These are phyloP conservation scores for Aurinia saxatilis DNA, from an alignment of 345 rosid species.

Conservation along the genomic window DNA sequence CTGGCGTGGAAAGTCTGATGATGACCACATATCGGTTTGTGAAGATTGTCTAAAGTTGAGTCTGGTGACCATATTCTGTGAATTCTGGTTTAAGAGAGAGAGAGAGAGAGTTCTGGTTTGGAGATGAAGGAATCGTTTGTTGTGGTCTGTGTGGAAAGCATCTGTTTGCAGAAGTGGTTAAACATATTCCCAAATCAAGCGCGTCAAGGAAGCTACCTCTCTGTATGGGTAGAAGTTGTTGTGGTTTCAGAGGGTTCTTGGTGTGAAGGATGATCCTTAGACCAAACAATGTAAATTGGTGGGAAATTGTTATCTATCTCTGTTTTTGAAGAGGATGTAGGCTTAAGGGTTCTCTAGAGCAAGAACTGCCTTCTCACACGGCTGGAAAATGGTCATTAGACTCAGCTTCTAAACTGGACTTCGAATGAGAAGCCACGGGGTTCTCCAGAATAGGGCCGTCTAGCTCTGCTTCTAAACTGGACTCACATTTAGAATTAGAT, in stretches of 20 bases:
- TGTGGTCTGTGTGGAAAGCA: neutral
- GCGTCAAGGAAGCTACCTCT: neutral
- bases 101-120: neutral
- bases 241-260: too few relatives aligned
- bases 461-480: neutral
- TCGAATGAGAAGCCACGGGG: neutral
- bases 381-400: neutral
- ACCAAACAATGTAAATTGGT: too few relatives aligned
- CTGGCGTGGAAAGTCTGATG: neutral
- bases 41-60: neutral
- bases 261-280: too few relatives aligned
- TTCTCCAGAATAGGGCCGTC: neutral
- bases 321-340: too few relatives aligned
- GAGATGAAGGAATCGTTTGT: too few relatives aligned
- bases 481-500: neutral
- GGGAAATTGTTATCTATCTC: too few relatives aligned
- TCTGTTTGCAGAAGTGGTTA: neutral
- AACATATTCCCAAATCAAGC: neutral
- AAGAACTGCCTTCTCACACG: neutral
- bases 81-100: neutral
- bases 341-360: neutral
- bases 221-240: too few relatives aligned
- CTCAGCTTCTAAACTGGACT: neutral
- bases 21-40: neutral
- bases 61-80: neutral